These are phyloP conservation scores for Thecaphora frezii DNA, from an alignment of 1,284 basidiomycete genomes.

Conservation along the genomic window DNA sequence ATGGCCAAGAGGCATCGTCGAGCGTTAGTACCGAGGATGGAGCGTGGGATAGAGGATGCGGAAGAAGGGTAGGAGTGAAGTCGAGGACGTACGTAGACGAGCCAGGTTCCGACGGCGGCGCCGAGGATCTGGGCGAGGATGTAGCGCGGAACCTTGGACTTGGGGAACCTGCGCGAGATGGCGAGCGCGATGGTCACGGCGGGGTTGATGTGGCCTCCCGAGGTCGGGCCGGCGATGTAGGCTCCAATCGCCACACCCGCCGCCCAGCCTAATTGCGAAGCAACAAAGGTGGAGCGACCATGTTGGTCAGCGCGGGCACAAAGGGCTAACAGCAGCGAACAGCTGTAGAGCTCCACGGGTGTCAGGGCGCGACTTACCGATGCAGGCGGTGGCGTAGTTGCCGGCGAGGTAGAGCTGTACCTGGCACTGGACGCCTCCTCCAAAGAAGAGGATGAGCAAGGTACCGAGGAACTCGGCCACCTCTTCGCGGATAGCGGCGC, in stretches of 20 bases:
- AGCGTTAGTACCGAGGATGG: too few species aligned
- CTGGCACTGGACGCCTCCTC: neutral
- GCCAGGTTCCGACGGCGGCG: neutral
- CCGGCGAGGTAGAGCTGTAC: neutral
- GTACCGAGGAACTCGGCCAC: conserved; percentile 1
- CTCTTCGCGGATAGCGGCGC: neutral
- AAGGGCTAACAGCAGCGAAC: neutral
- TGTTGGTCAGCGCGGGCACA: neutral
- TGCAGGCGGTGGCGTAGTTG: neutral
- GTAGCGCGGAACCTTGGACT: neutral
- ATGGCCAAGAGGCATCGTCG: neutral
- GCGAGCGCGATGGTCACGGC: neutral
- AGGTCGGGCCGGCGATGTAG: neutral
- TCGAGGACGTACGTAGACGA: neutral
- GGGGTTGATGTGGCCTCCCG: conserved; percentile 1
- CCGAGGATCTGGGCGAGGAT: conserved; percentile 1
- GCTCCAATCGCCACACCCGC: neutral
- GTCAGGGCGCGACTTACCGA: neutral
- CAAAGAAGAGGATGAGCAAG: neutral
- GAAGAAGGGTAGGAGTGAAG: too few species aligned
- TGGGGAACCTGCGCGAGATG: neutral
- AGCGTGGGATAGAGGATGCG: too few species aligned
- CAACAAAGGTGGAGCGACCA: neutral
- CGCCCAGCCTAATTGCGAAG: neutral
- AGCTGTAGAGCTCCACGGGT: neutral